Percentiles rank a stretch among this genome's conserved stretches.
Conservation (phyloP, 108 stramenopile genomes). For the Pseudonitzschia delicatissima region DNA sequence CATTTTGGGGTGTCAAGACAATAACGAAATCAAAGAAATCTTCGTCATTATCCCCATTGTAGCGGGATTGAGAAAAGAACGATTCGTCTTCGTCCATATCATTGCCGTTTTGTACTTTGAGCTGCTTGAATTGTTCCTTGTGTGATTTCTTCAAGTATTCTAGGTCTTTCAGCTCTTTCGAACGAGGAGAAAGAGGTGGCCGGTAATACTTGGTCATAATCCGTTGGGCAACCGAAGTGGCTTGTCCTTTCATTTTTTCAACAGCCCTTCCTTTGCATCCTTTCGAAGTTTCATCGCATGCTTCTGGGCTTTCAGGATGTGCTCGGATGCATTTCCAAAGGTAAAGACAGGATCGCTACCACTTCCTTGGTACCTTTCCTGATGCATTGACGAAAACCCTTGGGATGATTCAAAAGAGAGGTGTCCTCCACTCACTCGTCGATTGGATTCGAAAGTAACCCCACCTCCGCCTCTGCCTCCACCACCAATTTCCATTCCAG, state of each 20-base stretch:
- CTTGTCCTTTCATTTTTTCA: not conserved
- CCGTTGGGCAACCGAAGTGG: not conserved
- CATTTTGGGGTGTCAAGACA: constrained; percentile 71
- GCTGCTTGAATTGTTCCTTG: constrained; percentile 36
- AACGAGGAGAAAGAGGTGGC: constrained; percentile 38
- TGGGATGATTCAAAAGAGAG: not conserved
- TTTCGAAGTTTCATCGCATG: constrained; percentile 13
- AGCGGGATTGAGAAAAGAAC: not conserved
- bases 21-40: constrained; percentile 80
- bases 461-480: no score
- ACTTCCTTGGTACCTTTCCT: constrained; percentile 5
- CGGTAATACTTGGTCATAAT: constrained; percentile 28
- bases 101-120: constrained; percentile 1
- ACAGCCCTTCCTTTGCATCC: constrained; percentile 5
- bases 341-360: not conserved
- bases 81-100: not conserved
- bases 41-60: constrained; percentile 25
- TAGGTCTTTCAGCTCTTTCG: constrained; percentile 31
- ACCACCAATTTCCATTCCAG: constrained; percentile 38
- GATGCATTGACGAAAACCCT: not conserved
- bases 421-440: not conserved
- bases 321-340: not conserved
- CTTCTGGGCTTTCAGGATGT: constrained; percentile 2
- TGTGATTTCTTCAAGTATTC: constrained; percentile 38
- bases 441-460: not conserved